phyloP scores from a whole-genome alignment of 306 rosid species.

The Casuarina cunninghamiana region DNA sequence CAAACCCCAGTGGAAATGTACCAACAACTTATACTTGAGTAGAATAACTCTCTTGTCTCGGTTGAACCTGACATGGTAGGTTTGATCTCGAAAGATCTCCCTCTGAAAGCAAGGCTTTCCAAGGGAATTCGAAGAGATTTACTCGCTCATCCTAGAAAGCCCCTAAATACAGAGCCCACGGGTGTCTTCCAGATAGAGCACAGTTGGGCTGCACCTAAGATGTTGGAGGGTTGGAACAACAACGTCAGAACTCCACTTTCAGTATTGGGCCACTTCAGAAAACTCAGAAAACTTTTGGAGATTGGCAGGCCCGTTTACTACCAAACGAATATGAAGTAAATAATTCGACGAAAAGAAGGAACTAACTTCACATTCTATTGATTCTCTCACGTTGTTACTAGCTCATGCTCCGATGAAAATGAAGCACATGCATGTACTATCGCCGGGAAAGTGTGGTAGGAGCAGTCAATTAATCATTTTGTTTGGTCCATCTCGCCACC shows the following conservation, averaged over 20 bases:
- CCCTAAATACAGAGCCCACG: background rate
- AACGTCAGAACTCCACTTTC: background rate
- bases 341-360: background rate
- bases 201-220: background rate
- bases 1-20: background rate
- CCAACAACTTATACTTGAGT: background rate
- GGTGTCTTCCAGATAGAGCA: background rate
- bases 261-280: background rate
- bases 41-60: background rate
- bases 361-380: background rate
- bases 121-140: no score
- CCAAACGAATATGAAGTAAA: background rate
- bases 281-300: background rate
- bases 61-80: no score
- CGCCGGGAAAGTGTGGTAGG: background rate
- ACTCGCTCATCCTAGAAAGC: background rate
- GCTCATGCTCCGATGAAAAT: no score
- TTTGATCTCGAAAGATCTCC: no score
- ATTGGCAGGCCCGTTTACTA: background rate
- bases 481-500: background rate
- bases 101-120: no score
- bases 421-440: no score
- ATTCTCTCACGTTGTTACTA: background rate
- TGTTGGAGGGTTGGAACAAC: background rate
- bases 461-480: background rate